These are phyloP conservation scores for Mycena sp. DNA, from an alignment of 1,284 basidiomycete species.

Conservation along the genomic window DNA sequence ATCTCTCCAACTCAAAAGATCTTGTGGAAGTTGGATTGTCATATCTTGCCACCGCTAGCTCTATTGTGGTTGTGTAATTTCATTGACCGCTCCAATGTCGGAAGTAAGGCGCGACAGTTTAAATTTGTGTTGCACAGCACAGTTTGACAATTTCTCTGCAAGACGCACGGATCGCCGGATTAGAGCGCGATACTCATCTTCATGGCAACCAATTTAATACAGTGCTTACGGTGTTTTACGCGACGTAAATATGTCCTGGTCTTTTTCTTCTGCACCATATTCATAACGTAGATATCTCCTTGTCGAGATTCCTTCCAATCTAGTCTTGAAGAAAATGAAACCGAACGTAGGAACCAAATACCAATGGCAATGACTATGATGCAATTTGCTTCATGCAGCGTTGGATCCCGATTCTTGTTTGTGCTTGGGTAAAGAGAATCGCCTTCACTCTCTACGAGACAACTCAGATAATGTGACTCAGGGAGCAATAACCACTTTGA, in stretches of 20 bases:
- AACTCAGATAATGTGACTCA: no score
- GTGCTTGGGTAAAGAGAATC: no score
- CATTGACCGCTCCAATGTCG: constrained; percentile 52
- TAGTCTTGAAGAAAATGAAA: constrained; percentile 63
- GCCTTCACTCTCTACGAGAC: no score
- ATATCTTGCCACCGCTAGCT: constrained; percentile 60
- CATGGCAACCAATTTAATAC: constrained; percentile 68
- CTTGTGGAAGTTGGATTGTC: constrained; percentile 66
- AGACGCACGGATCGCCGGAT: constrained; percentile 61
- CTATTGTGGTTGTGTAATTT: constrained; percentile 69
- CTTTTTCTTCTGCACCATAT: not conserved
- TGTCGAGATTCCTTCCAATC: constrained; percentile 69
- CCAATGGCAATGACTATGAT: not conserved
- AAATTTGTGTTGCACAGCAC: not conserved
- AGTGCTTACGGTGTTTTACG: constrained; percentile 68
- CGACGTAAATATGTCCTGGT: constrained; percentile 48
- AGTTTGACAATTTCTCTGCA: not conserved
- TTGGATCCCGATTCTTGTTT: constrained; percentile 71
- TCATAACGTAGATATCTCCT: constrained; percentile 56
- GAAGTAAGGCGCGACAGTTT: not conserved
- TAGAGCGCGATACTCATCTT: constrained; percentile 60
- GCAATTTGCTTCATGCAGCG: constrained; percentile 41
- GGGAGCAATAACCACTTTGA: constrained; percentile 70
- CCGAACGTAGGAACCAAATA: constrained; percentile 49
- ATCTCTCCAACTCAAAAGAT: constrained; percentile 45